Percentiles rank a stretch among this genome's conserved stretches.
phyloP scores from a whole-genome alignment of 140 eudicot genomes.

The Anethum foeniculum region DNA sequence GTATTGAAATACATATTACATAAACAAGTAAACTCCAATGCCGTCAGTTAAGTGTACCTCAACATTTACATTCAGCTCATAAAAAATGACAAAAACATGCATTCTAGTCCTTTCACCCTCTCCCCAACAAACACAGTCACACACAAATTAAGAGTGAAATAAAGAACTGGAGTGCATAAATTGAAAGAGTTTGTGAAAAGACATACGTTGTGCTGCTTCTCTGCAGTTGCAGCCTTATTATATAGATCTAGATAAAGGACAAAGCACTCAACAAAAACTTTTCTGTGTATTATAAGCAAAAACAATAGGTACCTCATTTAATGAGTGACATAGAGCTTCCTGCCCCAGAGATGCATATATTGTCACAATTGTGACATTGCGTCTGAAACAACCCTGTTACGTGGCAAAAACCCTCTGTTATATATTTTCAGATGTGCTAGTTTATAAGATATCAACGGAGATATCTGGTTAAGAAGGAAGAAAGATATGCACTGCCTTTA shows the following conservation, averaged over 20 bases:
- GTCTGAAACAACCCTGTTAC: constrained; percentile 89
- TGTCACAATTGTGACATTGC: constrained; percentile 84
- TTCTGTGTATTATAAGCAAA: not conserved
- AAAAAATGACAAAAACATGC: not conserved
- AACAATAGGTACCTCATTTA: constrained; percentile 66
- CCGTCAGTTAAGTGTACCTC: not conserved
- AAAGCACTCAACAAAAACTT: not conserved
- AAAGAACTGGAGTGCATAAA: not conserved
- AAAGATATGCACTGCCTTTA: not conserved
- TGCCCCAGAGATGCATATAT: constrained; percentile 96
- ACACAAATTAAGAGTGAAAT: not conserved
- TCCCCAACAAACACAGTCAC: not conserved
- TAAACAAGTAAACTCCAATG: not conserved
- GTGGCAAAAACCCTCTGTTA: constrained; percentile 5
- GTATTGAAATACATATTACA: not conserved
- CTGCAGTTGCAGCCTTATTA: not conserved
- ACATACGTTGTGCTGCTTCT: not conserved
- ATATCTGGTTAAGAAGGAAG: not conserved
- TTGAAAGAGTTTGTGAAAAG: not conserved
- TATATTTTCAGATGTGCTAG: not conserved
- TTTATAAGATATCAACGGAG: not conserved
- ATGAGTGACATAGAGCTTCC: constrained; percentile 87
- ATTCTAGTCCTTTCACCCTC: constrained; percentile 5
- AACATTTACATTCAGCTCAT: not conserved
- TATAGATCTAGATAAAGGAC: not conserved